Conservation (phyloP, 192 early-diverging fungal genomes). For the Linnemannia hyalina region DNA sequence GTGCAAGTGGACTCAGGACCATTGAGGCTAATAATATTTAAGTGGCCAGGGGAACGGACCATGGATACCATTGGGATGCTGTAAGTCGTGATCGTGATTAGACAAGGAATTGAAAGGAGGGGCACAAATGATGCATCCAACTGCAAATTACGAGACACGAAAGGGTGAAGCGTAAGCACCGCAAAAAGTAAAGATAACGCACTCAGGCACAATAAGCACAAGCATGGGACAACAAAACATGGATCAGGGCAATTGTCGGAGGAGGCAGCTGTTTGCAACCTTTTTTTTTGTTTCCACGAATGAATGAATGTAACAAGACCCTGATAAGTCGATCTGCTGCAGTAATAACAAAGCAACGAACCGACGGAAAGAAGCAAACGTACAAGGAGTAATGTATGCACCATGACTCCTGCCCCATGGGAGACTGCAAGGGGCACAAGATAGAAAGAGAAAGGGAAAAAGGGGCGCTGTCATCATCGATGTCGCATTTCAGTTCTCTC, state of each 20-base stretch:
- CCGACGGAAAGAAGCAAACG: neutral
- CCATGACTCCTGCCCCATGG: slow-evolving; percentile 1
- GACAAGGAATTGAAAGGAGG: neutral
- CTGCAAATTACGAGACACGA: neutral
- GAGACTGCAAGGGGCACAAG: neutral
- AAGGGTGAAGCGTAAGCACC: neutral
- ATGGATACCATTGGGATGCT: neutral
- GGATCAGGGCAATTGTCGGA: neutral
- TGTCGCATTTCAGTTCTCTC: neutral
- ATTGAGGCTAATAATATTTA: neutral
- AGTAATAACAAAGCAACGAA: neutral
- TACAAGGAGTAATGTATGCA: neutral
- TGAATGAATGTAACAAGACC: neutral
- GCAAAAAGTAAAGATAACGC: slow-evolving; percentile 2
- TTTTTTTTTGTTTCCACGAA: neutral
- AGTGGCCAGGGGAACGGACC: neutral
- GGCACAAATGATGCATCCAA: neutral
- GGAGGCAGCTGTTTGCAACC: neutral
- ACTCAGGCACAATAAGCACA: neutral
- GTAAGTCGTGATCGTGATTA: neutral
- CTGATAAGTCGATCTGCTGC: neutral
- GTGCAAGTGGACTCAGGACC: neutral
- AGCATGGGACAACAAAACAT: neutral
- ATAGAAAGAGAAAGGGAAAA: neutral
- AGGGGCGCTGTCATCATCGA: neutral